A percentile compares a stretch with the other conserved stretches of the same genome.
Evolutionary conservation across 768 basidiomycete species (phyloP).

Genomic region (Mycena polygramma): DNA sequence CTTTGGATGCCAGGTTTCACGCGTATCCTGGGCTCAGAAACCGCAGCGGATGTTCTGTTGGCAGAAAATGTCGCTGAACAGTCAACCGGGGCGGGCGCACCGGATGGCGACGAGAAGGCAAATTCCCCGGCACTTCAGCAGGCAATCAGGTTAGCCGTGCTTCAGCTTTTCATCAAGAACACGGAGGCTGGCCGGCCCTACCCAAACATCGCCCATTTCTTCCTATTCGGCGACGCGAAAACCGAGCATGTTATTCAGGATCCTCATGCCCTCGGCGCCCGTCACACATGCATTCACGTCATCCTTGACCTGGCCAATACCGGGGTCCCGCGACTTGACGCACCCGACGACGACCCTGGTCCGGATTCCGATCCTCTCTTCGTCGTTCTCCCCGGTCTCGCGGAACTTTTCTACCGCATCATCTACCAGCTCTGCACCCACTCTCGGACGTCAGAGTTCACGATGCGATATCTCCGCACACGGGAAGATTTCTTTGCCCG

Average conservation of each 20-base stretch:
- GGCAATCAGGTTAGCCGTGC: conserved; percentile 79
- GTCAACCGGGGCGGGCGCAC: conserved; percentile 80
- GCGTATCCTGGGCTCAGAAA: conserved; percentile 72
- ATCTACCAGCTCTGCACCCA: conserved; percentile 92
- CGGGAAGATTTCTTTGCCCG: conserved; percentile 91
- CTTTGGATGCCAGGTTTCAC: conserved; percentile 68
- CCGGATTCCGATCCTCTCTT: conserved; percentile 67
- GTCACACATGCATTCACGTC: conserved; percentile 81
- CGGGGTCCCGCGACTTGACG: conserved; percentile 74
- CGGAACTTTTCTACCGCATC: conserved; percentile 88
- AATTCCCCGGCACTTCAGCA: conserved; percentile 66
- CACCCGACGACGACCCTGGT: conserved; percentile 51
- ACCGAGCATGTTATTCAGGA: conserved; percentile 79
- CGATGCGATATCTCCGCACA: conserved; percentile 88
- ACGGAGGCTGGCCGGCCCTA: conserved; percentile 72
- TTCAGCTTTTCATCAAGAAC: conserved; percentile 86
- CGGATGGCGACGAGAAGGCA: conserved; percentile 58
- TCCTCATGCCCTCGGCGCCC: conserved; percentile 79
- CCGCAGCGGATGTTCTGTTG: conserved; percentile 68
- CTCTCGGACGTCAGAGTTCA: conserved; percentile 82
- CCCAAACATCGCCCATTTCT: conserved; percentile 90
- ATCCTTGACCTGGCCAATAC: conserved; percentile 82
- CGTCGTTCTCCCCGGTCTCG: conserved; percentile 76
- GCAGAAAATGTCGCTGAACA: conserved; percentile 74
- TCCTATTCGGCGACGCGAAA: conserved; percentile 80